Conservation (phyloP, 139 green algal species). For the Picochlorum sp. region DNA sequence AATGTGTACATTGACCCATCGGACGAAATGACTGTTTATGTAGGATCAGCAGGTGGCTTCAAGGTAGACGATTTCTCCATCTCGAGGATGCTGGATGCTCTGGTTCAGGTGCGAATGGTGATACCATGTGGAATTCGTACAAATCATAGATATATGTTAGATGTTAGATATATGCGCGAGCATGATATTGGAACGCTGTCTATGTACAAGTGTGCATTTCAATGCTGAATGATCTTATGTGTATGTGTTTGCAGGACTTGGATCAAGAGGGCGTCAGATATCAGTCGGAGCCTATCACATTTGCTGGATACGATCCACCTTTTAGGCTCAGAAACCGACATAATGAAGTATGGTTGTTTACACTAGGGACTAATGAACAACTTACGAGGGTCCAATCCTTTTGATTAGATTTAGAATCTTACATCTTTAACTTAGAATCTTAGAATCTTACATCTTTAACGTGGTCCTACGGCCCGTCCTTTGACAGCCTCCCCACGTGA, state of each 20-base stretch:
- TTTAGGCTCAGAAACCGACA: conserved; percentile 21
- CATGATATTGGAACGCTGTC: neutral
- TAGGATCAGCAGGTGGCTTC: conserved; percentile 40
- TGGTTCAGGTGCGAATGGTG: too few relatives aligned
- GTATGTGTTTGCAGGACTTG: too few relatives aligned
- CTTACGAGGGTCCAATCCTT: too few relatives aligned
- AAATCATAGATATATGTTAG: neutral
- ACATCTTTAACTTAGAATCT: too few relatives aligned
- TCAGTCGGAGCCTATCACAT: conserved; percentile 1
- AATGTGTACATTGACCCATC: conserved; percentile 31
- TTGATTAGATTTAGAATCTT: too few relatives aligned
- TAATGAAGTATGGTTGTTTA: conserved; percentile 15
- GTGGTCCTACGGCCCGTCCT: too few relatives aligned
- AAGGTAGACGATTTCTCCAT: conserved; percentile 26
- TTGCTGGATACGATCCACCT: conserved; percentile 35
- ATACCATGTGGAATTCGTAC: conserved; percentile 2
- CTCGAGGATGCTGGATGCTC: conserved; percentile 9
- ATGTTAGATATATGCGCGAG: too few relatives aligned
- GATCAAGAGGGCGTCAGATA: conserved; percentile 4
- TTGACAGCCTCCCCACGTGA: too few relatives aligned
- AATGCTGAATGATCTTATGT: too few relatives aligned
- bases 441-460: too few relatives aligned
- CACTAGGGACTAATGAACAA: neutral
- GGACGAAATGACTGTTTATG: conserved; percentile 31
- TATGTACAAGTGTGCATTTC: conserved; percentile 1